Evolutionary conservation across 177 flowering plant species (phyloP).

Genomic region (Vitis hybrid): DNA sequence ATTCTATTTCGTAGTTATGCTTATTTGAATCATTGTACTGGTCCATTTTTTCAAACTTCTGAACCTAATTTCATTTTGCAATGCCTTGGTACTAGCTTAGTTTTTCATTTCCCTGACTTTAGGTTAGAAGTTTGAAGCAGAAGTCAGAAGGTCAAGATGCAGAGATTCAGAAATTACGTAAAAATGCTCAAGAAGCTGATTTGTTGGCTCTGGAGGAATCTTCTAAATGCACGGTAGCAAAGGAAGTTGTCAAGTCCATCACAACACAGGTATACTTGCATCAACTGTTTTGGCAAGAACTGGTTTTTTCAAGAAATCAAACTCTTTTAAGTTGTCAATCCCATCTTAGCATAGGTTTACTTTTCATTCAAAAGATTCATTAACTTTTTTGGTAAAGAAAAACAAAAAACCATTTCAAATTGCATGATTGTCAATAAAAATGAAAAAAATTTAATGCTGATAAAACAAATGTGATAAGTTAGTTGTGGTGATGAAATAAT

Average conservation of each 20-base stretch:
- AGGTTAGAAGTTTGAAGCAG: constrained; percentile 68
- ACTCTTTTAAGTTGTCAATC: constrained; percentile 3
- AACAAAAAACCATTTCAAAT: no score
- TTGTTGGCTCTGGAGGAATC: constrained; percentile 47
- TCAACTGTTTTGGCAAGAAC: no score
- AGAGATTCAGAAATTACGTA: constrained; percentile 53
- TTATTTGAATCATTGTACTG: background rate
- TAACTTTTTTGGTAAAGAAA: no score
- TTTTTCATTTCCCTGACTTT: constrained; percentile 4
- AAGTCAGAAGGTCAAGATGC: constrained; percentile 58
- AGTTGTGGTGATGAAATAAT: no score
- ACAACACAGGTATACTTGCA: constrained; percentile 50
- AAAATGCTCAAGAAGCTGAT: constrained; percentile 43
- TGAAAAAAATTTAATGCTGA: no score
- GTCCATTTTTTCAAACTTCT: background rate
- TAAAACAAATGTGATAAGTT: no score
- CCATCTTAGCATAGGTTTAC: constrained; percentile 7
- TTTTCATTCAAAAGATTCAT: no score
- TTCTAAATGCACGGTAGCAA: constrained; percentile 43
- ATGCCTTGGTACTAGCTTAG: background rate
- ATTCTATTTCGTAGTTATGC: background rate
- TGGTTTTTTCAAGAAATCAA: no score
- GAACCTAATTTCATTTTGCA: background rate
- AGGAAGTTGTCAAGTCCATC: constrained; percentile 54
- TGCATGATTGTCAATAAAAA: no score